Evolutionary conservation across 164 flowering plant species (phyloP).

Genomic region (Nelumbo lutea): DNA sequence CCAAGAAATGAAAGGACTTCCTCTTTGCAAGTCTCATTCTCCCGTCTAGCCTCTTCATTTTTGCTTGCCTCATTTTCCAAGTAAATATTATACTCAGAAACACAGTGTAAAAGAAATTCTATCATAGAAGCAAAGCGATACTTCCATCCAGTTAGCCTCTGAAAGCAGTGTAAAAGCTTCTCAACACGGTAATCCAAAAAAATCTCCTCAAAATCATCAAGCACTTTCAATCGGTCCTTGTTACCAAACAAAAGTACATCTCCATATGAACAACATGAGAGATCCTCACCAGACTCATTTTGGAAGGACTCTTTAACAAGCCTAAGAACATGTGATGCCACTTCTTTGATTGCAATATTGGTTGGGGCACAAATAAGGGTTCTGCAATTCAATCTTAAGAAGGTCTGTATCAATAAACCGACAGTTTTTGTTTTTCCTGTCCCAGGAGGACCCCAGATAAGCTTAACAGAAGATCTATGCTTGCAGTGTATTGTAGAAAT

Average conservation of each 20-base stretch:
- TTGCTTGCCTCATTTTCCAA: conserved; percentile 28
- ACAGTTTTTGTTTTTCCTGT: conserved; percentile 79
- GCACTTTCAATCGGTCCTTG: conserved; percentile 38
- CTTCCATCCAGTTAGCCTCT: conserved; percentile 42
- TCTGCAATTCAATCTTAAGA: conserved; percentile 34
- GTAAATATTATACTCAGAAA: conserved; percentile 24
- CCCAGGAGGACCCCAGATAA: conserved; percentile 88
- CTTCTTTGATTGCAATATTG: conserved; percentile 57
- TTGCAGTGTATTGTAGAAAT: conserved; percentile 25
- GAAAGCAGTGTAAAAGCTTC: conserved; percentile 41
- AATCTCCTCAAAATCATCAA: conserved; percentile 38
- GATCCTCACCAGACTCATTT: not conserved
- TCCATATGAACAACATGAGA: conserved; percentile 34
- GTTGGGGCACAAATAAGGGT: conserved; percentile 72
- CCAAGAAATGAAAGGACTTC: conserved; percentile 30
- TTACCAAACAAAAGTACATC: conserved; percentile 68
- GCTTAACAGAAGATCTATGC: conserved; percentile 38
- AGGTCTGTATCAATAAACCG: conserved; percentile 33
- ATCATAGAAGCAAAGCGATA: conserved; percentile 31
- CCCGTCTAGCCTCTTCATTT: not conserved
- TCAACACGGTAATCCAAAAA: conserved; percentile 55
- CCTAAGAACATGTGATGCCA: conserved; percentile 45
- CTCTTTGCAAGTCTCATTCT: not conserved
- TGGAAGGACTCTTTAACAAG: conserved; percentile 27
- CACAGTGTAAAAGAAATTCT: conserved; percentile 45